Conservation (phyloP, 176 grass and related monocot genomes). For the Aegilops tauschii region DNA sequence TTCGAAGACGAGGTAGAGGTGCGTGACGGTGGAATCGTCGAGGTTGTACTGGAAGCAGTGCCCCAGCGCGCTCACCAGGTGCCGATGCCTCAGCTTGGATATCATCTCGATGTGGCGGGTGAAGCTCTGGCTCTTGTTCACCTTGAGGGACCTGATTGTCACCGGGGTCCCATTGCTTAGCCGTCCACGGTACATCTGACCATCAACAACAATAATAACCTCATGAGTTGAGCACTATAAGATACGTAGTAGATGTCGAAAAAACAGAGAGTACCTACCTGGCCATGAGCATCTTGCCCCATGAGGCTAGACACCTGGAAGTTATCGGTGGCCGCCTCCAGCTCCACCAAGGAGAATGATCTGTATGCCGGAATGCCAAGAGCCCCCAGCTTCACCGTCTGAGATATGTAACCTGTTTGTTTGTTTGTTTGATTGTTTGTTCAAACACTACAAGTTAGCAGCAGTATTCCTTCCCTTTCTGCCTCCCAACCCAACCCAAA, state of each 20-base stretch:
- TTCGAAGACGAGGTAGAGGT: conserved; percentile 72
- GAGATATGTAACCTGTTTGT: conserved; percentile 67
- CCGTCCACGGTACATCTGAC: conserved; percentile 67
- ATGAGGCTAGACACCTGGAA: conserved; percentile 61
- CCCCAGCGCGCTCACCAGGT: conserved; percentile 75
- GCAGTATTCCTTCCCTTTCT: background rate
- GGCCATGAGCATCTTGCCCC: conserved; percentile 64
- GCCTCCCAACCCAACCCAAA: too few species aligned
- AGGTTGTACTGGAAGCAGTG: conserved; percentile 73
- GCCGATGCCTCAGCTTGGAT: conserved; percentile 71
- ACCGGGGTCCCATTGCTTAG: conserved; percentile 55
- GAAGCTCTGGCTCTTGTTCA: conserved; percentile 64
- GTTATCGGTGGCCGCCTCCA: conserved; percentile 71
- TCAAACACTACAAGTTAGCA: too few species aligned
- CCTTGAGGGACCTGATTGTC: conserved; percentile 59
- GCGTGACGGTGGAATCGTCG: conserved; percentile 49
- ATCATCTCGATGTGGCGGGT: conserved; percentile 75
- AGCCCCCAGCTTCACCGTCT: conserved; percentile 63
- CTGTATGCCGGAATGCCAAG: conserved; percentile 68
- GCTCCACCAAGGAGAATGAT: conserved; percentile 72
- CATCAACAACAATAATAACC: too few species aligned
- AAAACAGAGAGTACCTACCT: conserved; percentile 35
- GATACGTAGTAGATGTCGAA: too few species aligned
- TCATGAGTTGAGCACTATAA: too few species aligned
- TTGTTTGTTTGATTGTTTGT: background rate